Conservation (phyloP, 2,329 filamentous ascomycete genomes). For the Volutella citrinella region DNA sequence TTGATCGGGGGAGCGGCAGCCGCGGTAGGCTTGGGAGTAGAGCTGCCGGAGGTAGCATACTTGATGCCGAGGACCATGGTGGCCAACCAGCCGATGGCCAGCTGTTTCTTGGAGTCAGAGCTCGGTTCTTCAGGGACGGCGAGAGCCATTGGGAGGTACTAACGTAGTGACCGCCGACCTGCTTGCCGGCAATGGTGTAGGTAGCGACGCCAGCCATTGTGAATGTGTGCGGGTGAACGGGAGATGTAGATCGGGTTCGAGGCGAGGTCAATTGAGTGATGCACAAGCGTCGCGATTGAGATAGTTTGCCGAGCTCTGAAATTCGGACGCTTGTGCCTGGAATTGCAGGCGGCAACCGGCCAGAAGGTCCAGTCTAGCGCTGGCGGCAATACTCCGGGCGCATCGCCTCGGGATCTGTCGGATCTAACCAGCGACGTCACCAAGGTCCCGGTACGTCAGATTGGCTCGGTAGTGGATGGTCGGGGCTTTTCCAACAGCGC, state of each 20-base stretch:
- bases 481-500: too few relatives aligned
- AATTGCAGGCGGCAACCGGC: slow-evolving; percentile 28
- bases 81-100: slow-evolving; percentile 55
- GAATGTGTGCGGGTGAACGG: slow-evolving; percentile 18
- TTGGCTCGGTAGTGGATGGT: slow-evolving; percentile 10
- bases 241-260: slow-evolving; percentile 27
- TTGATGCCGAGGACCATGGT: slow-evolving; percentile 49
- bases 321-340: slow-evolving; percentile 28
- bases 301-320: slow-evolving; percentile 28
- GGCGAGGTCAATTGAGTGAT: slow-evolving; percentile 27
- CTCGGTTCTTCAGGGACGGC: slow-evolving; percentile 4
- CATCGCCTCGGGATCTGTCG: slow-evolving; percentile 20
- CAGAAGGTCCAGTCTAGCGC: slow-evolving; percentile 3
- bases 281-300: slow-evolving; percentile 22
- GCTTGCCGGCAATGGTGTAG: slow-evolving; percentile 57
- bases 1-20: slow-evolving; percentile 59
- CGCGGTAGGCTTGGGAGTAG: slow-evolving; percentile 40
- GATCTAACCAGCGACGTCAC: slow-evolving; percentile 23
- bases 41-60: slow-evolving; percentile 42
- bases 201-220: slow-evolving; percentile 38
- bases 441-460: slow-evolving; percentile 1
- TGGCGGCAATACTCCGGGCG: slow-evolving; percentile 29
- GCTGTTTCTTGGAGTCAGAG: slow-evolving; percentile 36
- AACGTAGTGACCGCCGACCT: slow-evolving; percentile 61
- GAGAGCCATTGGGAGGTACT: slow-evolving; percentile 26